Conservation (phyloP, 2,329 filamentous ascomycete genomes). For the Aschersonia sp. region DNA sequence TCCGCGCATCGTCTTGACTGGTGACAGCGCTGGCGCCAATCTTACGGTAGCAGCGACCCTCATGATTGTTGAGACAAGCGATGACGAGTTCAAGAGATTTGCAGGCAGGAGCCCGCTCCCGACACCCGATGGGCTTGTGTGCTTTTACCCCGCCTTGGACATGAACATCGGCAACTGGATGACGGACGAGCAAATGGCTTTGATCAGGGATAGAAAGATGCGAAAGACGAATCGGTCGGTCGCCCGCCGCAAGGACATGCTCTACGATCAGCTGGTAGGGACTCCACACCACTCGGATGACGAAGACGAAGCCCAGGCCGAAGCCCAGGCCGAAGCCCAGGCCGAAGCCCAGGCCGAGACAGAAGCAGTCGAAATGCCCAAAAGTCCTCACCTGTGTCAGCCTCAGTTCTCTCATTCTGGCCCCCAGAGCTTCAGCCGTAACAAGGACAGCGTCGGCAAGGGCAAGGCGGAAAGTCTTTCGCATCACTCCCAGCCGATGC, state of each 20-base stretch:
- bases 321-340: constrained; percentile 26
- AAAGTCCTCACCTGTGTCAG: constrained; percentile 18
- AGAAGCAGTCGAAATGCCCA: constrained; percentile 4
- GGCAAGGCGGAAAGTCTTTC: constrained; percentile 19
- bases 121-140: constrained; percentile 62
- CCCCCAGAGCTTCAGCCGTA: constrained; percentile 16
- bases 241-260: constrained; percentile 70
- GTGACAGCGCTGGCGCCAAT: constrained; percentile 35
- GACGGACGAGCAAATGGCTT: constrained; percentile 91
- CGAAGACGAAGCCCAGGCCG: constrained; percentile 37
- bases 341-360: constrained; percentile 23
- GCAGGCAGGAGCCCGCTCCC: constrained; percentile 41
- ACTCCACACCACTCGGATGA: constrained; percentile 74
- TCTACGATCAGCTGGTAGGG: constrained; percentile 72
- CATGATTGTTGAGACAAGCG: constrained; percentile 72
- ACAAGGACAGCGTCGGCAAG: constrained; percentile 5
- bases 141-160: constrained; percentile 82
- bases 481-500: constrained; percentile 44
- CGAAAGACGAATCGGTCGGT: constrained; percentile 67
- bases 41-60: constrained; percentile 55
- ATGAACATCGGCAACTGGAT: constrained; percentile 99
- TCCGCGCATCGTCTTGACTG: constrained; percentile 28
- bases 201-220: constrained; percentile 73
- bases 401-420: constrained; percentile 37
- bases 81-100: constrained; percentile 19